phyloP scores from a whole-genome alignment of 176 grass and related monocot genomes.

The Hyparrhenia diplandra region DNA sequence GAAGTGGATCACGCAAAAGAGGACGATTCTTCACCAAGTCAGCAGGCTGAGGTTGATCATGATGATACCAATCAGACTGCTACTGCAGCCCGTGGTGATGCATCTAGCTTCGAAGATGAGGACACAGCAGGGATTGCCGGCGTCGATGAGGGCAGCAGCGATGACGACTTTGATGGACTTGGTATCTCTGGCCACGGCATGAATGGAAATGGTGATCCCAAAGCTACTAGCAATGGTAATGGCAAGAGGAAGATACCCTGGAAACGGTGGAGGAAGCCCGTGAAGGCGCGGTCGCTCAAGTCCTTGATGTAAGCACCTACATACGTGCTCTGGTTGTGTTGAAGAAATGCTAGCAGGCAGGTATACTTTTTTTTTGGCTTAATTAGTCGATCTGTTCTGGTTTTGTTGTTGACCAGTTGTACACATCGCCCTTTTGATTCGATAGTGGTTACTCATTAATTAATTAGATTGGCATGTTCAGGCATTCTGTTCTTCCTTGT shows the following conservation, averaged over 20 bases:
- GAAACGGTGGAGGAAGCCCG: constrained; percentile 48
- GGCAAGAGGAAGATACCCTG: neutral
- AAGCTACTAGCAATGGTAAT: neutral
- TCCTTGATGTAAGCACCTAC: constrained; percentile 32
- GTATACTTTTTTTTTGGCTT: neutral
- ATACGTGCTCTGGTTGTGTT: too few relatives aligned
- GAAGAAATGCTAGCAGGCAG: neutral
- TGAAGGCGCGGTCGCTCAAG: constrained; percentile 55
- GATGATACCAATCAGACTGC: neutral
- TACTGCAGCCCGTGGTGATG: neutral
- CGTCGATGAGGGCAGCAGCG: constrained; percentile 30
- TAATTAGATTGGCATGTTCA: neutral
- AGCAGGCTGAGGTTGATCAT: neutral
- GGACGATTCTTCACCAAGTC: neutral
- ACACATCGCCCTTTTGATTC: neutral
- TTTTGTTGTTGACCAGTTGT: neutral
- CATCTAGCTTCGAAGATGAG: neutral
- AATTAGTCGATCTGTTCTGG: neutral
- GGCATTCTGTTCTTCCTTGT: too few relatives aligned
- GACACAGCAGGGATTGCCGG: neutral
- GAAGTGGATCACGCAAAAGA: neutral
- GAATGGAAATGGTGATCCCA: neutral
- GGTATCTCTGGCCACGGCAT: neutral
- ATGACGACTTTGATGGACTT: neutral
- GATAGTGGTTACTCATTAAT: neutral